These are phyloP conservation scores for Avena insularis DNA, from an alignment of 176 grass and related monocot species.

Conservation along the genomic window DNA sequence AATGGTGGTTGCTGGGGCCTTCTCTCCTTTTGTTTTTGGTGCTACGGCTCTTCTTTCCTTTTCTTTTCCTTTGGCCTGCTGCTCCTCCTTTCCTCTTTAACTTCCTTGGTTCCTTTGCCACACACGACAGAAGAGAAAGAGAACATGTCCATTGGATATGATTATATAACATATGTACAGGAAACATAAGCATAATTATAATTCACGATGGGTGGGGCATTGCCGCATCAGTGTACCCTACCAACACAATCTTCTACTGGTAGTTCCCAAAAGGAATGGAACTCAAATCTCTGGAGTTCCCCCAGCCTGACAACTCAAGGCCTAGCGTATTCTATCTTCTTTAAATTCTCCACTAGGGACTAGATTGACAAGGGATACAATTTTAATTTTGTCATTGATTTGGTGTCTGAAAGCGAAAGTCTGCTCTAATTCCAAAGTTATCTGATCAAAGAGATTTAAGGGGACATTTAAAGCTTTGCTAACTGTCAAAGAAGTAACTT, in stretches of 20 bases:
- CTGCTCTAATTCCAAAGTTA: constrained; percentile 19
- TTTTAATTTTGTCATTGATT: constrained; percentile 17
- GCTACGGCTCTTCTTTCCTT: constrained; percentile 52
- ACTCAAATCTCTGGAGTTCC: not conserved
- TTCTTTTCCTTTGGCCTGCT: constrained; percentile 42
- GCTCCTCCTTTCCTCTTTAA: constrained; percentile 49
- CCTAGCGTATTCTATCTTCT: constrained; percentile 9
- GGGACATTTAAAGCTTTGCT: not conserved
- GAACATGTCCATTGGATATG: constrained; percentile 5
- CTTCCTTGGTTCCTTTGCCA: constrained; percentile 26
- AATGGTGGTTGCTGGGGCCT: constrained; percentile 50
- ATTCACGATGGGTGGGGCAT: not conserved
- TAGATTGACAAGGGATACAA: not conserved
- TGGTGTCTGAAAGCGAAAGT: constrained; percentile 20
- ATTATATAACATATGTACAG: not conserved
- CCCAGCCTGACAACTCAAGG: constrained; percentile 17
- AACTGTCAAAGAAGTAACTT: constrained; percentile 24
- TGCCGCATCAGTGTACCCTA: not conserved
- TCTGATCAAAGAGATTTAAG: not conserved
- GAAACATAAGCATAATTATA: constrained; percentile 19
- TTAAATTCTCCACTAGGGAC: not conserved
- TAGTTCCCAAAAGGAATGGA: constrained; percentile 6
- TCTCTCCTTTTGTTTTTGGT: constrained; percentile 55
- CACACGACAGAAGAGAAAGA: constrained; percentile 32
- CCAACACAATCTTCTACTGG: constrained; percentile 8